Percentiles rank a stretch among this genome's conserved stretches.
Conservation (phyloP, 228 moss, liverwort and hornwort genomes). For the Sphagnum magellanicum region DNA sequence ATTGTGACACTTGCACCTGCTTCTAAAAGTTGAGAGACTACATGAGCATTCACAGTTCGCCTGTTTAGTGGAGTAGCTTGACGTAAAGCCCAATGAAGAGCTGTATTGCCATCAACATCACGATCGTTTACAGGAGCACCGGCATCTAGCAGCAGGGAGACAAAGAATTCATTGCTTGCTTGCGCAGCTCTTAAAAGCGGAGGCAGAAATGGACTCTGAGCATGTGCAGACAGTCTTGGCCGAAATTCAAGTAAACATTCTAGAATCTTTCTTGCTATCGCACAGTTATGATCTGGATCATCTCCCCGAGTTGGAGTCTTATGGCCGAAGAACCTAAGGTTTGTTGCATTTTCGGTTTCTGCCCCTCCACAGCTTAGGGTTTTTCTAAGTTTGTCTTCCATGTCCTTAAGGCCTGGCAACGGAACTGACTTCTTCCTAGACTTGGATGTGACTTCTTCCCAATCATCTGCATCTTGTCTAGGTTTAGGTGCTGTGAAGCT, state of each 20-base stretch:
- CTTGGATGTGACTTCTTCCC: slow-evolving; percentile 77
- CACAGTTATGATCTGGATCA: slow-evolving; percentile 74
- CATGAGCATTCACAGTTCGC: slow-evolving; percentile 75
- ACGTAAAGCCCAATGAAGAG: slow-evolving; percentile 90
- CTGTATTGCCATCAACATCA: slow-evolving; percentile 86
- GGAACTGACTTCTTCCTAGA: slow-evolving; percentile 67
- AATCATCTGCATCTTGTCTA: slow-evolving; percentile 60
- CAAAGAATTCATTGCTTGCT: slow-evolving; percentile 72
- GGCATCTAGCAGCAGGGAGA: slow-evolving; percentile 67
- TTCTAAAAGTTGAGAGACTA: slow-evolving; percentile 81
- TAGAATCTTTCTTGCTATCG: slow-evolving; percentile 83
- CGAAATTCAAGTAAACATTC: slow-evolving; percentile 83
- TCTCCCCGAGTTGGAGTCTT: slow-evolving; percentile 37
- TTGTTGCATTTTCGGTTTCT: slow-evolving; percentile 56
- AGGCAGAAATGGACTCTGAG: slow-evolving; percentile 83
- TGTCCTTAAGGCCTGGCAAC: slow-evolving; percentile 39
- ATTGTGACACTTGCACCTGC: slow-evolving; percentile 78
- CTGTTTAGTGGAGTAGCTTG: slow-evolving; percentile 94
- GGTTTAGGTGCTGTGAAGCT: slow-evolving; percentile 57
- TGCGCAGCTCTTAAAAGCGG: slow-evolving; percentile 88
- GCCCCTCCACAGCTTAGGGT: slow-evolving; percentile 49
- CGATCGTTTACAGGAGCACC: slow-evolving; percentile 84
- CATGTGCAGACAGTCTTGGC: slow-evolving; percentile 79
- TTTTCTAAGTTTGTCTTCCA: slow-evolving; percentile 74
- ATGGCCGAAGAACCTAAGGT: slow-evolving; percentile 28